Percentiles rank a stretch among this genome's conserved stretches.
Evolutionary conservation across 768 basidiomycete species (phyloP).

Genomic region (Fibroporia radiculosa): DNA sequence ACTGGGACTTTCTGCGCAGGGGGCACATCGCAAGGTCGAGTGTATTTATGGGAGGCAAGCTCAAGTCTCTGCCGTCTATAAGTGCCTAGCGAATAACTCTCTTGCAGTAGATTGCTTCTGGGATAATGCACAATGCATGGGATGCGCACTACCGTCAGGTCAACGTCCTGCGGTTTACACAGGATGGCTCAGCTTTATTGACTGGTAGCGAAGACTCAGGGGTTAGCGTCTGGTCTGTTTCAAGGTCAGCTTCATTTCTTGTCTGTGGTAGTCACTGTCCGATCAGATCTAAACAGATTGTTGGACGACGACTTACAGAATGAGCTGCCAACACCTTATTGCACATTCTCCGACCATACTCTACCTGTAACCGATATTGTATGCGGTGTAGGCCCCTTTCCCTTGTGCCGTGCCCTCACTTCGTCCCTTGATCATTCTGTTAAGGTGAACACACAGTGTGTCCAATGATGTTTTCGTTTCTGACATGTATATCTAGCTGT

Average conservation of each 20-base stretch:
- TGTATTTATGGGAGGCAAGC: conserved; percentile 95
- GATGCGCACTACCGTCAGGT: conserved; percentile 95
- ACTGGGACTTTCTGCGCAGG: conserved; percentile 77
- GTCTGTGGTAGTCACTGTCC: neutral
- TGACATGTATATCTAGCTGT: conserved; percentile 41
- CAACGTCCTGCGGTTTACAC: conserved; percentile 74
- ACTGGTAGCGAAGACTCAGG: conserved; percentile 90
- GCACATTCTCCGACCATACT: conserved; percentile 84
- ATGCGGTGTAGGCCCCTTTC: conserved; percentile 76
- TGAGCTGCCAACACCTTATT: conserved; percentile 70
- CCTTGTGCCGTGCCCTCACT: conserved; percentile 68
- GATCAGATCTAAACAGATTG: conserved; percentile 41
- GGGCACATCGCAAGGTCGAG: conserved; percentile 80
- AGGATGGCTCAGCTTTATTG: conserved; percentile 71
- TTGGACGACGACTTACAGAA: conserved; percentile 68
- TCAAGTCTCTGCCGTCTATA: neutral
- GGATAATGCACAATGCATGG: conserved; percentile 86
- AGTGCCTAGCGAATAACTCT: neutral
- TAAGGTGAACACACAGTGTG: conserved; percentile 47
- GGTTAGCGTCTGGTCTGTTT: conserved; percentile 82
- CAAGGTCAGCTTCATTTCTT: conserved; percentile 51
- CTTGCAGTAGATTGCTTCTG: conserved; percentile 69
- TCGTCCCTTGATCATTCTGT: conserved; percentile 85
- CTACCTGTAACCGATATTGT: conserved; percentile 78
- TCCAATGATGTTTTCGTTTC: conserved; percentile 2